These are phyloP conservation scores for Trichoderma sp. DNA, from an alignment of 2,329 filamentous ascomycete genomes.

Conservation along the genomic window DNA sequence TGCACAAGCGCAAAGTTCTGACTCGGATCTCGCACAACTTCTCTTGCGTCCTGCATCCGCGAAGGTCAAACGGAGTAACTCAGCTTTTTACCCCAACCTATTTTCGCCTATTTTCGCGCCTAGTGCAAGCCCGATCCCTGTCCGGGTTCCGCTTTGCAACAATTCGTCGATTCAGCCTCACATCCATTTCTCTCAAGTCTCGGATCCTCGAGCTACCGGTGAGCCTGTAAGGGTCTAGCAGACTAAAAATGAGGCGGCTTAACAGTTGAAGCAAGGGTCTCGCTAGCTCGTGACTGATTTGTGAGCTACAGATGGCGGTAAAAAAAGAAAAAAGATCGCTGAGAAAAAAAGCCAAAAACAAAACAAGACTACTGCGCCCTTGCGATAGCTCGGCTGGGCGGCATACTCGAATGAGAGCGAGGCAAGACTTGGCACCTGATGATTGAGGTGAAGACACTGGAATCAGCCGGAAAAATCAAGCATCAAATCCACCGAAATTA, in stretches of 20 bases:
- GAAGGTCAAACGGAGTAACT: background rate
- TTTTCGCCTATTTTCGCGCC: background rate
- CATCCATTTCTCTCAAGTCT: background rate
- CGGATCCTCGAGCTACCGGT: background rate
- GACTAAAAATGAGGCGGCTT: background rate
- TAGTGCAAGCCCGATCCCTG: background rate
- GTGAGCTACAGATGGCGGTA: conserved; percentile 17
- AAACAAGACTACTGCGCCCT: background rate
- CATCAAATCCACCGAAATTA: background rate
- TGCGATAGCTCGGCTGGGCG: background rate
- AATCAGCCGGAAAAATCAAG: background rate
- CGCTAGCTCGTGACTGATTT: conserved; percentile 11
- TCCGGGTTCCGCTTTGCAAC: background rate
- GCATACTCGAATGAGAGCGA: background rate
- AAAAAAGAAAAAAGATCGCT: background rate
- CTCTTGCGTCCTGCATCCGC: background rate
- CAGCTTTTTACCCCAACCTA: background rate
- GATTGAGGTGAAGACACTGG: background rate
- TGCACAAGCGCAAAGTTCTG: background rate
- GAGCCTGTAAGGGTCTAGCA: background rate
- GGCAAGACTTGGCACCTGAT: background rate
- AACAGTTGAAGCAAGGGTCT: background rate
- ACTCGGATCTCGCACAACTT: background rate
- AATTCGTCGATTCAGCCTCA: conserved; percentile 16
- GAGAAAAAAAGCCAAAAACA: background rate